Evolutionary conservation across 1,284 basidiomycete species (phyloP), one percentile per base, ranked within the genome.

Genomic region (Athelia psychrophila): DNA sequence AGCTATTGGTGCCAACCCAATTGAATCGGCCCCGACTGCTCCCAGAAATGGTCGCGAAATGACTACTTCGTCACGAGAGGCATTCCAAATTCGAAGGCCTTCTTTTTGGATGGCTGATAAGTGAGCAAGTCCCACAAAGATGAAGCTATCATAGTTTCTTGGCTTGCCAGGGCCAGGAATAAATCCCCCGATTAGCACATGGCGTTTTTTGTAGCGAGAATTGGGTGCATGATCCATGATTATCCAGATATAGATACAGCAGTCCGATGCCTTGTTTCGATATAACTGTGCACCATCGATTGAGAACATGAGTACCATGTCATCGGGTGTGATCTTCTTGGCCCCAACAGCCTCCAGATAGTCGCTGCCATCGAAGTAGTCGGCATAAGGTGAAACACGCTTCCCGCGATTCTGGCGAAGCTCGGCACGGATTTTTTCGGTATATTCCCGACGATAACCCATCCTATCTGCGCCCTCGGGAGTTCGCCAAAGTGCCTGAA

Each of bases 151-250:
- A 2, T 60, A 22, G 27, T 58, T 45, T 46, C 68, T 63, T 10
- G 68, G 68, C 38, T 64, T 65, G 33, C 64, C 59, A 1, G 68
- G 66, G 12, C 68, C 68, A 18, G 60, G 64, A 50, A 69, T 59
- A 38, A 68, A 51, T 16, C 55, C 50, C 15, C 56, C 64, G 3
- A 65, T 63, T 16, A 66, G 45, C n/a, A 66, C 48, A 48, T 57
- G 51, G 33, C 53, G 57, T 30, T 59, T 58, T 40, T 58, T 57
- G 45, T 70, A 64, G 3, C 58, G 60, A 6, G 35, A 8, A 19
- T 59, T 45, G 2, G 64, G 64, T 20, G 56, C 36, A 19, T 60
- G 53, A 25, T 60, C 52, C 2, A 59, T 15, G 12, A 65, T 42
- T 9, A 62, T 49, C 60, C 58, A 64, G 15, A 64, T 58, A 19